Conservation (phyloP, 108 stramenopile species). For the Discostella stelligeroides region DNA sequence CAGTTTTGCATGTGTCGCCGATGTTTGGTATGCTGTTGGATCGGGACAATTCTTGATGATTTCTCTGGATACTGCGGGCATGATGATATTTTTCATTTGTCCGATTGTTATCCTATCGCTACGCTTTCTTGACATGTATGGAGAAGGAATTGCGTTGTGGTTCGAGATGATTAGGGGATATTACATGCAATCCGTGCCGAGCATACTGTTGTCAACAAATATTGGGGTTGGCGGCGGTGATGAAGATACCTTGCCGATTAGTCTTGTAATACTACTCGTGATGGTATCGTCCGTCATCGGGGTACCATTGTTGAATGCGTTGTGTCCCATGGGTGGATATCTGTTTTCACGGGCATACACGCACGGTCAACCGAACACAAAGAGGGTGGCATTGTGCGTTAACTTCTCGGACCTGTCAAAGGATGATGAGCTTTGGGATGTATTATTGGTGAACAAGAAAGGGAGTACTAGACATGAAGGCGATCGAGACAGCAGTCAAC, state of each 20-base stretch:
- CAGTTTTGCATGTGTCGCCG: slow-evolving; percentile 29
- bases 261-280: slow-evolving; percentile 19
- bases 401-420: slow-evolving; percentile 38
- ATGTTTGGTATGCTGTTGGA: slow-evolving; percentile 52
- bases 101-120: slow-evolving; percentile 26
- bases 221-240: not conserved
- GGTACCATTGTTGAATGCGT: slow-evolving; percentile 37
- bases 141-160: slow-evolving; percentile 6
- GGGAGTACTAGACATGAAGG: not conserved
- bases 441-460: slow-evolving; percentile 8
- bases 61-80: slow-evolving; percentile 41
- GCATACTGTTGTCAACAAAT: not conserved
- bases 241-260: slow-evolving; percentile 9
- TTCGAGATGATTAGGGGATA: not conserved
- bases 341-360: slow-evolving; percentile 39
- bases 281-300: slow-evolving; percentile 25
- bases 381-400: slow-evolving; percentile 44
- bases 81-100: slow-evolving; percentile 40
- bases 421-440: not conserved
- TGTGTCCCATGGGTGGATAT: slow-evolving; percentile 52
- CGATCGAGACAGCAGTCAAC: not conserved
- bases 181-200: not conserved
- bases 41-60: slow-evolving; percentile 57
- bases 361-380: slow-evolving; percentile 52
- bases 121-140: slow-evolving; percentile 44